Base-by-base conservation (phyloP, 768 basidiomycete species). In the Boletus pseudo-olivaceus region DNA sequence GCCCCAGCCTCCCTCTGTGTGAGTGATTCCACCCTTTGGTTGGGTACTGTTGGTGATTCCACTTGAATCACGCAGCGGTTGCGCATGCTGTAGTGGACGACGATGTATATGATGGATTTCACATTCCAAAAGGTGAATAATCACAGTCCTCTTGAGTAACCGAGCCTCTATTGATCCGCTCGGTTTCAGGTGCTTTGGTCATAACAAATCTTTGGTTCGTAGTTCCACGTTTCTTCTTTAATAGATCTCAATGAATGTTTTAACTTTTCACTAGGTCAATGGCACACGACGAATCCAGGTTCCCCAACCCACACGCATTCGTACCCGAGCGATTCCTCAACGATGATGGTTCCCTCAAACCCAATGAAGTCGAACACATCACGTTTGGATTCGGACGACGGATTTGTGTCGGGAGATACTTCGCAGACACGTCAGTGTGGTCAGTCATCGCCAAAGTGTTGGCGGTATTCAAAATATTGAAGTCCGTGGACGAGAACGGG, bases 111-210 rank as follows among this genome's bases (percentile, higher is more conserved):
- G 55, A 65, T 32, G 73, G 75, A 15, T 78, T 78, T 53, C 63
- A 76, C 10, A 84, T 85, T 45, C 82, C 83, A 9, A 73, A 75
- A 52, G 58, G 57, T 54, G 5, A 49, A 27, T 27, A 6, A 41
- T 42, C 4, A 2, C 27, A 7, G 5, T 14, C 7, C 30, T 5
- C n/a, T 37, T 1, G 10, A 17, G 10, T 4, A 7, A 7, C 8
- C 2, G 15, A 41, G 10, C 0, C 1, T 14, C 3, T 14, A 34
- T 30, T 34, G 20, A 52, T 11, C 0, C 6, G 2, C 7, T 23
- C 23, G 1, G 1, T 29, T 26, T 2, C 14, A 63, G 62, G 61
- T 26, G 45, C 61, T 1, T 26, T 49, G 0, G 0, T 62, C 0
- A 0, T 63, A 5, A 8, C 57, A 3, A 62, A 62, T 12, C 0